Evolutionary conservation across 2,329 filamentous ascomycete genomes (phyloP), one percentile per base, ranked within the genome.

Genomic region (Sporothrix mexicana): DNA sequence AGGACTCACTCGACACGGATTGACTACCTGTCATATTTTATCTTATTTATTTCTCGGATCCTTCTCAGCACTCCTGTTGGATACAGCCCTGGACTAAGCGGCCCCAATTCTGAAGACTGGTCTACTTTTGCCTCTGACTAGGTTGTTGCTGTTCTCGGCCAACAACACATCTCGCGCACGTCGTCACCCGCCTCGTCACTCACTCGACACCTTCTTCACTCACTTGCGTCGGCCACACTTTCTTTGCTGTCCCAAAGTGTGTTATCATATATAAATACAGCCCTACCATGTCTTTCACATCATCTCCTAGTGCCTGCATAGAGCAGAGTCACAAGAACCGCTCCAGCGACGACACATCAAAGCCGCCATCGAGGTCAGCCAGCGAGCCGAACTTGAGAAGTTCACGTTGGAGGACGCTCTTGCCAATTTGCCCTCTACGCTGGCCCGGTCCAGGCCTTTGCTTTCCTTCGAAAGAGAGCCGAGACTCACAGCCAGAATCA

Each of bases 141-240:
- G 36, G 20, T 23, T 15, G 49, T 51, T 30, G 45, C 45, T 51
- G 47, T 51, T 36, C 43, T 25, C 23, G 23, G 45, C 64, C 15
- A 67, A 67, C 64, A 67, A 51, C 64, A 13, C 64, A 51, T 67
- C 45, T 15, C 25, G 13, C 64, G 43, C 61, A 62, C 36, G 36
- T 62, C 36, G 17, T 45, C 59, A 43, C 59, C 41, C 30, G 13
- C 30, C 57, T 61, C 57, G 30, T 61, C 57, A 61, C 59, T 62
- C 59, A 64, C 12, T 25, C 41, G 25, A 66, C 41, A 15, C 17
- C 41, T 20, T 66, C n/a, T 23, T 25, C 64, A 51, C 13, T 13
- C 66, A 53, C 12, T n/a, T 41, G 66, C 25, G 47, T 17, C 25
- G n/a, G 15, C 20, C 64, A 51, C 64, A 13, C 15, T 67, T 20